Conservation (phyloP, 176 grass and related monocot genomes). For the Thalia dealbata region DNA sequence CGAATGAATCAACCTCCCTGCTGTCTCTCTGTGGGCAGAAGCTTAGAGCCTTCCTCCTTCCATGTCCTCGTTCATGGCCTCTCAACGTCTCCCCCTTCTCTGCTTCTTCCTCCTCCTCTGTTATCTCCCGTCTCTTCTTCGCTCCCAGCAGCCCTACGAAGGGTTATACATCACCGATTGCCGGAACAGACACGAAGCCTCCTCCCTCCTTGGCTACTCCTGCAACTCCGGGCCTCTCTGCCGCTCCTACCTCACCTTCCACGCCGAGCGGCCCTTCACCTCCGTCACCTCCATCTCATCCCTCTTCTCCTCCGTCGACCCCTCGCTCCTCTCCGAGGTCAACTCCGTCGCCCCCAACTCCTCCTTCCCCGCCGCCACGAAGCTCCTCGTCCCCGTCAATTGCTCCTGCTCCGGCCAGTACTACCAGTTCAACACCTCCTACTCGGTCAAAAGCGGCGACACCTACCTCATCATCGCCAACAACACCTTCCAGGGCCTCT, state of each 20-base stretch:
- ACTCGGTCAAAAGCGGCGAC: conserved; percentile 18
- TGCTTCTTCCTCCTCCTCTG: conserved; percentile 8
- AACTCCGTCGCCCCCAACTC: background rate
- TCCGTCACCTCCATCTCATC: conserved; percentile 25
- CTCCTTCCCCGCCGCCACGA: conserved; percentile 10
- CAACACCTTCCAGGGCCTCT: conserved; percentile 42
- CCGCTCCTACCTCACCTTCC: conserved; percentile 64
- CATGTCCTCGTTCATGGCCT: background rate
- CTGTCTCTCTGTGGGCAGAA: too few species aligned
- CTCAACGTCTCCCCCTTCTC: background rate
- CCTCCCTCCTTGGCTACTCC: conserved; percentile 53
- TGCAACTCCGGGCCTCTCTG: conserved; percentile 31
- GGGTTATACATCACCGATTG: conserved; percentile 29
- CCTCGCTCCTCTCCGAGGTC: conserved; percentile 16
- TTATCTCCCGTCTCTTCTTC: background rate
- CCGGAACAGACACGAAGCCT: conserved; percentile 19
- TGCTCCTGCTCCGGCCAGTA: conserved; percentile 41
- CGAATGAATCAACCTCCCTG: too few species aligned
- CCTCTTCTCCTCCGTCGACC: conserved; percentile 30
- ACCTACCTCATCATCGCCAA: conserved; percentile 30
- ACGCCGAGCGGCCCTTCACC: conserved; percentile 5
- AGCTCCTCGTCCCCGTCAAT: conserved; percentile 33
- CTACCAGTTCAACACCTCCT: conserved; percentile 54
- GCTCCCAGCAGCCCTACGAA: conserved; percentile 45
- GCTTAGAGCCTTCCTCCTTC: background rate